Conservation (phyloP, 768 basidiomycete species). For the Neoboletus brunneissimus region DNA sequence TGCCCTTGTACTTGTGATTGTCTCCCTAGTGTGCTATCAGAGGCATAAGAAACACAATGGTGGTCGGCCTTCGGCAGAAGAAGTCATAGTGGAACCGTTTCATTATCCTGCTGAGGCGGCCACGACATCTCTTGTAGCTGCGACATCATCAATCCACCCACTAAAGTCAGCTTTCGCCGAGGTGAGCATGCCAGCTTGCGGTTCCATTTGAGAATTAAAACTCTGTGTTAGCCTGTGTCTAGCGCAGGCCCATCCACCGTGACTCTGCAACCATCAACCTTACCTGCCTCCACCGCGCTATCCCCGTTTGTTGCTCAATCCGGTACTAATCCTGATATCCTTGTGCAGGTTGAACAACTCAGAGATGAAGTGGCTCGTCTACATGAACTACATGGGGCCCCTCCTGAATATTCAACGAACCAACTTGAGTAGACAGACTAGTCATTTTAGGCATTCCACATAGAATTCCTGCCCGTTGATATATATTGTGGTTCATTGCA, state of each 20-base stretch:
- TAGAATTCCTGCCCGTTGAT: no score
- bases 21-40: constrained; percentile 4
- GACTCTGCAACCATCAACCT: neutral
- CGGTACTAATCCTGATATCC: neutral
- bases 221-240: neutral
- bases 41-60: neutral
- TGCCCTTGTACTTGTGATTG: neutral
- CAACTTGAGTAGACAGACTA: neutral
- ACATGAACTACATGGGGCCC: neutral
- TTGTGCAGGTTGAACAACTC: constrained; percentile 4
- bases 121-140: neutral
- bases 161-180: neutral
- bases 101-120: neutral
- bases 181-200: neutral
- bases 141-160: no score
- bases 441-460: neutral
- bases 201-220: neutral
- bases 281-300: neutral
- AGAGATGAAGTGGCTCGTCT: constrained; percentile 12
- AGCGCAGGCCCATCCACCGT: neutral
- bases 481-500: neutral
- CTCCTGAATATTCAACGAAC: neutral
- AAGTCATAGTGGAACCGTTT: constrained; percentile 6
- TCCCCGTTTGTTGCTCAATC: neutral
- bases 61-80: neutral